Evolutionary conservation across 2,329 filamentous ascomycete genomes (phyloP).

Genomic region (Ploettnerulaceae sp.): DNA sequence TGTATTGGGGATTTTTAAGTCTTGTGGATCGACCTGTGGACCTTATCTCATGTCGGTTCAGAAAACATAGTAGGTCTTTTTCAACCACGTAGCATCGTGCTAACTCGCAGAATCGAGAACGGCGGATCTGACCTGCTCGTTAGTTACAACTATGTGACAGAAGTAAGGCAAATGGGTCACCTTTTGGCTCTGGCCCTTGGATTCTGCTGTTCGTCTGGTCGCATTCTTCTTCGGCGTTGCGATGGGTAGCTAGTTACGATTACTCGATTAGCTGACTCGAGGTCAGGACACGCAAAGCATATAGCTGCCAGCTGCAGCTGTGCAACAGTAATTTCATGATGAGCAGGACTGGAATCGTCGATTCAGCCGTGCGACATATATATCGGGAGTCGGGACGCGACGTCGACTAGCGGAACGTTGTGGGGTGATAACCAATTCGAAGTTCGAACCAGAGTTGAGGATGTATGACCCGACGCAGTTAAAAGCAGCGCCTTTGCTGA

Average conservation of each 20-base stretch:
- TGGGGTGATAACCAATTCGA: neutral
- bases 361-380: neutral
- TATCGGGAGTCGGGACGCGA: neutral
- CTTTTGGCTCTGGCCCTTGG: neutral
- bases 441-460: neutral
- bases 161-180: neutral
- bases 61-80: neutral
- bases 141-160: neutral
- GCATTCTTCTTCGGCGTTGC: too few species aligned
- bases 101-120: neutral
- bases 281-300: neutral
- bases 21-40: neutral
- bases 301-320: neutral
- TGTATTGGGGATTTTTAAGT: neutral
- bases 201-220: too few species aligned
- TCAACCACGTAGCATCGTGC: conserved; percentile 1
- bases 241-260: too few species aligned
- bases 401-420: neutral
- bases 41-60: conserved; percentile 1
- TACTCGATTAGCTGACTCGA: too few species aligned
- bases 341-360: neutral
- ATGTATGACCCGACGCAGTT: neutral
- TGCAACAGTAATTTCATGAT: neutral
- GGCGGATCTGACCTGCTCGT: neutral
- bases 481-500: neutral